Evolutionary conservation across 2,329 filamentous ascomycete species (phyloP), one percentile per base, ranked within the genome.

Genomic region (Pseudogymnoascus sp.): DNA sequence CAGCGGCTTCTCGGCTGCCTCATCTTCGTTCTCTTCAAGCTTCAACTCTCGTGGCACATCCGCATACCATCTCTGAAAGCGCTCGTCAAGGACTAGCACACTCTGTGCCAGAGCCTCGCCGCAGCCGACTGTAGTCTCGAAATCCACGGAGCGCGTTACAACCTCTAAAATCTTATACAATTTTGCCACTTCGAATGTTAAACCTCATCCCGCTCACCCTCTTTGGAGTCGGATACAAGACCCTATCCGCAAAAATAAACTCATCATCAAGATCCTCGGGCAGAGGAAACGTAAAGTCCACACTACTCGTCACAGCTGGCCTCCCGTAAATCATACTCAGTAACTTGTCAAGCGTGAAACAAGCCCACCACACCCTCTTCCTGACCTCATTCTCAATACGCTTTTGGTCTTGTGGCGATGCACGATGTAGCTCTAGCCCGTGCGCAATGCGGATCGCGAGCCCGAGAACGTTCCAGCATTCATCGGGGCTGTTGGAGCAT

Each of bases 131-230:
- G 37, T 31, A 59, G 31, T 59, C 16, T 34, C 53, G n/a, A 34
- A 59, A 28, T 59, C 53, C 16, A 16, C n/a, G 12, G 37, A 34
- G 18, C 53, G 53, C n/a, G 18, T 34, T 11, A 25, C 53, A 16
- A 34, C 6, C 38, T 65, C 64, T 34, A 65, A 40, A 11, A 65
- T 59, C 1, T 60, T 59, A 37, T 65, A 65, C 11, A 65, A 49
- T 42, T 65, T 65, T 31, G 59, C 43, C 2, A 65, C 60, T 53
- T 64, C 28, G 28, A 31, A 31, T 31, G 28, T 9, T 31, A 31
- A 31, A 31, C 8, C 28, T 31, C 28, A 31, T 31, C 28, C 28
- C 28, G 28, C 28, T 31, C 28, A 31, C 28, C 28, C 28, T 9
- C 28, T 31, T 31, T 31, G 28, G 28, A 31, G 28, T 31, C 28